Evolutionary conservation across 2,329 filamentous ascomycete species (phyloP).

Genomic region (Beauveria caledonica): DNA sequence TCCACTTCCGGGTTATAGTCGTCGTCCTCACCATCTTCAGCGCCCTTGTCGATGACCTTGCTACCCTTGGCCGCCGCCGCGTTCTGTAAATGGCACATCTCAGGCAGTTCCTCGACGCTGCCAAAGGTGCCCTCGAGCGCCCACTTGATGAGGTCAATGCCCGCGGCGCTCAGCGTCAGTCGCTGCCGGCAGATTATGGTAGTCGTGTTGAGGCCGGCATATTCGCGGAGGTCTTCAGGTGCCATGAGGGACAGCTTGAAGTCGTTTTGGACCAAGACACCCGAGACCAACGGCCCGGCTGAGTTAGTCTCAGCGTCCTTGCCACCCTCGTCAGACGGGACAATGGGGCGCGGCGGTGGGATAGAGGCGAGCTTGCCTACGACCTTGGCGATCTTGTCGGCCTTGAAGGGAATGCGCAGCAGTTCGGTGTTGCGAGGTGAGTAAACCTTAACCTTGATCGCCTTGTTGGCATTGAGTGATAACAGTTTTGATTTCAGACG

Average conservation of each 20-base stretch:
- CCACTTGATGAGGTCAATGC: slow-evolving; percentile 88
- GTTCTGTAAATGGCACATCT: slow-evolving; percentile 36
- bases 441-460: slow-evolving; percentile 80
- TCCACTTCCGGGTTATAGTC: slow-evolving; percentile 20
- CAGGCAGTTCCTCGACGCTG: slow-evolving; percentile 61
- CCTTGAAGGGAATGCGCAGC: slow-evolving; percentile 87
- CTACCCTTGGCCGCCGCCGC: slow-evolving; percentile 23
- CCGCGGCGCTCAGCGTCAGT: slow-evolving; percentile 77
- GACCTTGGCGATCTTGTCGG: slow-evolving; percentile 92
- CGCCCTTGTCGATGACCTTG: slow-evolving; percentile 27
- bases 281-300: slow-evolving; percentile 57
- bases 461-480: slow-evolving; percentile 78
- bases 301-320: slow-evolving; percentile 23
- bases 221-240: slow-evolving; percentile 89
- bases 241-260: slow-evolving; percentile 98
- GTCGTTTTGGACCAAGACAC: slow-evolving; percentile 93
- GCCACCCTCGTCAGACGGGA: slow-evolving; percentile 13
- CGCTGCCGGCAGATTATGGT: slow-evolving; percentile 90
- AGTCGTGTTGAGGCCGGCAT: slow-evolving; percentile 92
- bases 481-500: slow-evolving; percentile 89
- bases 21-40: slow-evolving; percentile 25
- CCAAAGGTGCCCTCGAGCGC: slow-evolving; percentile 92
- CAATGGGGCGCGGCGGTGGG: slow-evolving; percentile 49
- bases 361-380: slow-evolving; percentile 87
- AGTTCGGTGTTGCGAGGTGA: slow-evolving; percentile 94